These are phyloP conservation scores for Perilla frutescens DNA, from an alignment of 257 asterid genomes.

Conservation along the genomic window DNA sequence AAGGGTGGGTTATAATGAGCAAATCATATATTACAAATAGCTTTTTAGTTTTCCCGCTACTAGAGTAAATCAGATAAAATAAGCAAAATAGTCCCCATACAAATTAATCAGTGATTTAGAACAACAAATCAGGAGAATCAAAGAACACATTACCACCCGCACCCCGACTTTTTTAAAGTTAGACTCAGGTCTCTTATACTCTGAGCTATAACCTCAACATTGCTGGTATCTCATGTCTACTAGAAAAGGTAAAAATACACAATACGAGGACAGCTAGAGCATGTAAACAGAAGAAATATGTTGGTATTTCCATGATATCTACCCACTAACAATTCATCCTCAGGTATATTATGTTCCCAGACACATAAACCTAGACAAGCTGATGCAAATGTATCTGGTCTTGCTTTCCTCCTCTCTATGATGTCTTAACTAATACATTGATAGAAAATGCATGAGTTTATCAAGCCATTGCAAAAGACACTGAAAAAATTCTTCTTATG, in stretches of 20 bases:
- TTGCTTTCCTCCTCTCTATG: background rate
- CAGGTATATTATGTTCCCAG: no score
- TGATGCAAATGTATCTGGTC: background rate
- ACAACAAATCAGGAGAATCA: background rate
- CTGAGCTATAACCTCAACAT: background rate
- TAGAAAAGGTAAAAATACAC: background rate
- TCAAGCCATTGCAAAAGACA: background rate
- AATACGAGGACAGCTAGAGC: background rate
- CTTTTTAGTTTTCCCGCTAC: background rate
- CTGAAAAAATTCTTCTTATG: background rate
- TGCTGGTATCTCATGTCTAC: background rate
- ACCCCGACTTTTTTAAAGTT: background rate
- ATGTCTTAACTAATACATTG: background rate
- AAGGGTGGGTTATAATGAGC: background rate
- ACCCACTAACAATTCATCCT: background rate
- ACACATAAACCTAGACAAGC: background rate
- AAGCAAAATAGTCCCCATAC: background rate
- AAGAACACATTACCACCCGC: background rate
- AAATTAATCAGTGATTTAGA: background rate
- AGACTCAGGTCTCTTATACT: slow-evolving; percentile 4
- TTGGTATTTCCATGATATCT: slow-evolving; percentile 6
- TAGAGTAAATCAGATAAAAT: background rate
- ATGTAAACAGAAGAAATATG: background rate
- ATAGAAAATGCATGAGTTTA: background rate
- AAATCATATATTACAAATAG: background rate